Evolutionary conservation across 2,329 filamentous ascomycete species (phyloP), one percentile per base, ranked within the genome.

Genomic region (Coleophoma cylindrospora): DNA sequence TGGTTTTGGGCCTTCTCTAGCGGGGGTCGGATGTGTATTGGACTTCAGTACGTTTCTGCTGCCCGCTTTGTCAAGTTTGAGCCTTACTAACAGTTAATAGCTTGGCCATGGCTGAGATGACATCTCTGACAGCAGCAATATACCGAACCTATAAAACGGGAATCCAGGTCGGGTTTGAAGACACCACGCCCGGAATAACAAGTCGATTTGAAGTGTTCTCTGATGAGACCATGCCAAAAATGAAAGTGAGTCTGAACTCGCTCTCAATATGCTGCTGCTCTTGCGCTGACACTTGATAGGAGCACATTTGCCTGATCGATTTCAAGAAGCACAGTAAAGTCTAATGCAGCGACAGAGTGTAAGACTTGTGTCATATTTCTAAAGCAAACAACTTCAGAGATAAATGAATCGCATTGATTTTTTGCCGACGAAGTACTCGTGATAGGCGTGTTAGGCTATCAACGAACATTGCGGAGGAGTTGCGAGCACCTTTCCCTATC

Each of bases 1-100:
- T 77, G 78, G 13, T 86, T 83, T 54, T 80, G 82, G 70, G 81
- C 83, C 0, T 88, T 88, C 61, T 80, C 83, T 0, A 84, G 78
- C 7, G 84, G 84, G 0, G 80, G 83, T 0, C 71, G 83, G 21
- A 83, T 84, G 64, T 88, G 84, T 54, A 72, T 89, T 4, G 84
- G 84, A 0, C 76, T 55, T 62, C 68, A 50, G 57, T 60, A 38
- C 44, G 57, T 54, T 10, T 10, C 27, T 10, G 9, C 2, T 33
- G 13, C 4, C 9, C 14, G 7, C 8, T 17, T 49, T 21, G 2
- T 33, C n/a, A 19, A 17, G 27, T 4, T 34, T 5, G 13, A 38
- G 13, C 22, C 5, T 27, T 12, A 37, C 37, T 46, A 33, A 49
- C 12, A 27, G 33, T 6, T 3, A 7, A 22, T 44, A 73, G 70